Conservation (phyloP, 805 yeast genomes). For the Saccharomyces jurei region DNA sequence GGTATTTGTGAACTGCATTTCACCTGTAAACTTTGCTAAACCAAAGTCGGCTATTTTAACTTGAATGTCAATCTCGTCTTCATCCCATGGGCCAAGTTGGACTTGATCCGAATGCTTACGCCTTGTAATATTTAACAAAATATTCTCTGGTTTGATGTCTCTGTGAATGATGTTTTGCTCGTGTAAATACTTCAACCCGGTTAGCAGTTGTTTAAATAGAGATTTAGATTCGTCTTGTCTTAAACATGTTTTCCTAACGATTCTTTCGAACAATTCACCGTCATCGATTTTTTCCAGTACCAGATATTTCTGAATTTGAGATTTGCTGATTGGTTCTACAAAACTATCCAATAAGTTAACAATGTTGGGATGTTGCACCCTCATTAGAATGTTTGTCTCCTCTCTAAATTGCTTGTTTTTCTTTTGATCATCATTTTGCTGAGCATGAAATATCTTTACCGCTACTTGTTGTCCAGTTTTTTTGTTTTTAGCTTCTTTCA, state of each 20-base stretch:
- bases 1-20: slow-evolving; percentile 64
- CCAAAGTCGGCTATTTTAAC: slow-evolving; percentile 86
- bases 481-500: slow-evolving; percentile 56
- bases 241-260: slow-evolving; percentile 54
- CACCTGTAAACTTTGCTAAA: slow-evolving; percentile 52
- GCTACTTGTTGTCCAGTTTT: slow-evolving; percentile 56
- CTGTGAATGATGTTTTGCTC: slow-evolving; percentile 64
- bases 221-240: slow-evolving; percentile 55
- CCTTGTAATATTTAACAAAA: slow-evolving; percentile 45
- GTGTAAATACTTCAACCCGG: slow-evolving; percentile 62
- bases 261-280: slow-evolving; percentile 69
- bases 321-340: slow-evolving; percentile 44
- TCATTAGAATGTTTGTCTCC: slow-evolving; percentile 58
- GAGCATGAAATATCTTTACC: slow-evolving; percentile 64
- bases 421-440: slow-evolving; percentile 35
- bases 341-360: slow-evolving; percentile 56
- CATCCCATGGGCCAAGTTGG: slow-evolving; percentile 37
- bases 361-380: slow-evolving; percentile 62
- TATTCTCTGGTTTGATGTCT: slow-evolving; percentile 74
- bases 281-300: slow-evolving; percentile 67
- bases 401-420: slow-evolving; percentile 44
- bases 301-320: slow-evolving; percentile 41
- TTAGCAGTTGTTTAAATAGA: slow-evolving; percentile 54
- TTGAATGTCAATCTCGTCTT: slow-evolving; percentile 48
- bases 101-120: slow-evolving; percentile 26